Percentiles rank a stretch among this genome's conserved stretches.
These are phyloP conservation scores for Akebia trifoliata DNA, from an alignment of 164 flowering plant genomes.

Conservation along the genomic window DNA sequence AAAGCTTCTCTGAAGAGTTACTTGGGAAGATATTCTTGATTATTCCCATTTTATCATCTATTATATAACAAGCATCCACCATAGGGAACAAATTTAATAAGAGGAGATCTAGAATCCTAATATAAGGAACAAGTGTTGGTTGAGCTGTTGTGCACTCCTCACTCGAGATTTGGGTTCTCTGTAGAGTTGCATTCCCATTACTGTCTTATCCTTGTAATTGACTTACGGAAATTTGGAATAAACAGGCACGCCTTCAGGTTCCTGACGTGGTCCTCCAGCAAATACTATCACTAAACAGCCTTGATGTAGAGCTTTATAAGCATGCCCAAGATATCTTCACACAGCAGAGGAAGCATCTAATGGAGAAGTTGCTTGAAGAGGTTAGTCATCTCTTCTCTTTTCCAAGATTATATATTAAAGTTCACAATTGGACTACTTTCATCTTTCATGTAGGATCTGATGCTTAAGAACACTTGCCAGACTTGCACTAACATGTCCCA, in stretches of 20 bases:
- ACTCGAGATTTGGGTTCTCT: neutral
- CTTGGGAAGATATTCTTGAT: neutral
- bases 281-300: slow-evolving; percentile 64
- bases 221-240: slow-evolving; percentile 11
- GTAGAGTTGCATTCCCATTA: neutral
- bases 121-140: no score
- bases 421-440: neutral
- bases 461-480: no score
- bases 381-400: slow-evolving; percentile 28
- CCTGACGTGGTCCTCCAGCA: slow-evolving; percentile 52
- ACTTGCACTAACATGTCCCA: no score
- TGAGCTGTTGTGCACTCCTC: no score
- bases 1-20: neutral
- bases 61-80: neutral
- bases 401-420: neutral
- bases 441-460: neutral
- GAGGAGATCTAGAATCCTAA: no score
- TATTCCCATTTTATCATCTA: neutral
- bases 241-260: slow-evolving; percentile 69
- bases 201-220: neutral
- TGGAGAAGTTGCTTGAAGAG: slow-evolving; percentile 16
- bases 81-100: neutral
- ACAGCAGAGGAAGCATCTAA: slow-evolving; percentile 40
- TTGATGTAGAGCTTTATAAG: slow-evolving; percentile 82
- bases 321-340: slow-evolving; percentile 64